phyloP scores from a whole-genome alignment of 2,329 filamentous ascomycete genomes.

The Penicillium sp. region DNA sequence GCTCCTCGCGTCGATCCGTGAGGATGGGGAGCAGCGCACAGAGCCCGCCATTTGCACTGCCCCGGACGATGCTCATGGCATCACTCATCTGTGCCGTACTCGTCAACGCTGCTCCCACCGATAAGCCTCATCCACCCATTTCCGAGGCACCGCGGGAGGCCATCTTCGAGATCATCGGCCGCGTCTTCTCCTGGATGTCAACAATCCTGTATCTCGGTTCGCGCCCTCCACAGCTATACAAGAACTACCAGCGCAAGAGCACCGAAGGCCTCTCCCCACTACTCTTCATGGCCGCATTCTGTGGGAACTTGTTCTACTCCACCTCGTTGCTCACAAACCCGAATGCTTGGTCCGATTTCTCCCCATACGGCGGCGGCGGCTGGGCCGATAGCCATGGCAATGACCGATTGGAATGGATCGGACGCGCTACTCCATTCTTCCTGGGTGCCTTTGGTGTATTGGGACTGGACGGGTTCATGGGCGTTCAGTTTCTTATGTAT shows the following conservation, averaged over 20 bases:
- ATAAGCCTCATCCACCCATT: conserved; percentile 25
- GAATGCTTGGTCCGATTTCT: conserved; percentile 59
- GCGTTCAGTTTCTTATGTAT: conserved; percentile 63
- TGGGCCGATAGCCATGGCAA: conserved; percentile 61
- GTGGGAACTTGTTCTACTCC: conserved; percentile 68
- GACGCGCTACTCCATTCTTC: conserved; percentile 62
- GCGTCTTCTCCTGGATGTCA: conserved; percentile 57
- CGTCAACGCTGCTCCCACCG: conserved; percentile 43
- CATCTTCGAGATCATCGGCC: conserved; percentile 48
- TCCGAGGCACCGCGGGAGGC: conserved; percentile 24
- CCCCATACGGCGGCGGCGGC: conserved; percentile 57
- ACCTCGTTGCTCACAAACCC: conserved; percentile 63
- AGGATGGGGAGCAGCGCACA: conserved; percentile 28
- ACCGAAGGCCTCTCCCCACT: conserved; percentile 63
- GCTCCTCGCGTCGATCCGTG: conserved; percentile 30
- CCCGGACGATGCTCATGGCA: conserved; percentile 47
- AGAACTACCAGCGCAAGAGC: conserved; percentile 63
- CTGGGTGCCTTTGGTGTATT: conserved; percentile 66
- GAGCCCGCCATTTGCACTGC: conserved; percentile 36
- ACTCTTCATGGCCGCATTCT: conserved; percentile 66
- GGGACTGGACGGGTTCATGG: conserved; percentile 61
- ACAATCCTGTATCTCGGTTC: conserved; percentile 60
- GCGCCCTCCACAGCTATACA: conserved; percentile 64
- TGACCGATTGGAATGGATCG: conserved; percentile 56
- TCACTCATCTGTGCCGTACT: conserved; percentile 48